A percentile compares a stretch with the other conserved stretches of the same genome.
phyloP scores from a whole-genome alignment of 2,329 filamentous ascomycete genomes.

The Paradendryphiella salina region DNA sequence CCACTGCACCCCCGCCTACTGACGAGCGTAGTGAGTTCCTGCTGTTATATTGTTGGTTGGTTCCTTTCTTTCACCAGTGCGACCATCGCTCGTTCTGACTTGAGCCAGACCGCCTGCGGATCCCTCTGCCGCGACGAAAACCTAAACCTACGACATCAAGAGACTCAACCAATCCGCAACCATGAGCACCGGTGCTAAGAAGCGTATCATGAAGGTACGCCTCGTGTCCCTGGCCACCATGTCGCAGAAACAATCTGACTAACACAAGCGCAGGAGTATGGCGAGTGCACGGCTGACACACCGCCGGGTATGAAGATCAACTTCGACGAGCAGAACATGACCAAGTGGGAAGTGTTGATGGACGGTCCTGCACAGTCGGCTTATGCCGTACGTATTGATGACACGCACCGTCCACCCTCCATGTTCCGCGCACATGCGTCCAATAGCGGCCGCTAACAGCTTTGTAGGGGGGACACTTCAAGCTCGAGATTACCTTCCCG shows the following conservation, averaged over 20 bases:
- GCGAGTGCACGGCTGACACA: slow-evolving; percentile 43
- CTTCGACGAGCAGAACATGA: slow-evolving; percentile 65
- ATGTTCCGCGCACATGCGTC: background rate
- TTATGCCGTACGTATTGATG: slow-evolving; percentile 59
- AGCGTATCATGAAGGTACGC: slow-evolving; percentile 53
- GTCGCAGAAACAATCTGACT: slow-evolving; percentile 7
- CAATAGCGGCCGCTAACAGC: slow-evolving; percentile 12
- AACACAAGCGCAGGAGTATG: slow-evolving; percentile 38
- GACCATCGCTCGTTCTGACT: background rate
- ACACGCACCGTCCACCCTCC: background rate
- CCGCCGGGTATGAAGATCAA: slow-evolving; percentile 47
- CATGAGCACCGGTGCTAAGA: slow-evolving; percentile 48
- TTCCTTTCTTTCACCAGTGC: background rate
- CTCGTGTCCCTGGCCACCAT: background rate
- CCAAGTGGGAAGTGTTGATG: slow-evolving; percentile 69
- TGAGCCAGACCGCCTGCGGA: background rate
- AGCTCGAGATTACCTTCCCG: slow-evolving; percentile 72
- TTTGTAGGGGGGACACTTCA: slow-evolving; percentile 69
- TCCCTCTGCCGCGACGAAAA: slow-evolving; percentile 7
- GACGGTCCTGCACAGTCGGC: slow-evolving; percentile 66
- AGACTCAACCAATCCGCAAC: slow-evolving; percentile 21
- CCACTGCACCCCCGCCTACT: slow-evolving; percentile 6
- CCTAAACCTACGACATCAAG: slow-evolving; percentile 7
- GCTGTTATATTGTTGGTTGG: background rate
- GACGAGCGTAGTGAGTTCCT: slow-evolving; percentile 5